phyloP scores from a whole-genome alignment of 208 protist species.

The Acanthamoeba sp. region DNA sequence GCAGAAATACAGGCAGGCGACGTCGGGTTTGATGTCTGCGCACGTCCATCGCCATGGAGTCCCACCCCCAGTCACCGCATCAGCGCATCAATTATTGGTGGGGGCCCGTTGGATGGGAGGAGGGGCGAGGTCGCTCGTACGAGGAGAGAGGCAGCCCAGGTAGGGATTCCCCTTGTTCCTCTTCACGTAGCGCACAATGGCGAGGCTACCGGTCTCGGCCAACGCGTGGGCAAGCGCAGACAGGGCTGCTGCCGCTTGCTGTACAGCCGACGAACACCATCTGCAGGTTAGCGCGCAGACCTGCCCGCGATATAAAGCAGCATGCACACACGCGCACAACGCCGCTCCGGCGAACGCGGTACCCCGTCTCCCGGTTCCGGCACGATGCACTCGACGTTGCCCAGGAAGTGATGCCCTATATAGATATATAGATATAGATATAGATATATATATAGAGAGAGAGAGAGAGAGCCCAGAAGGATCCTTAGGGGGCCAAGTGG shows the following conservation, averaged over 20 bases:
- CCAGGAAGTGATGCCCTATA: conserved; percentile 90
- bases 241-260: conserved; percentile 83
- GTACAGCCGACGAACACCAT: not conserved
- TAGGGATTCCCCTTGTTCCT: conserved; percentile 84
- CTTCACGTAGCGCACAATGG: conserved; percentile 93
- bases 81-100: not conserved
- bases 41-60: not conserved
- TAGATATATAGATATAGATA: no score
- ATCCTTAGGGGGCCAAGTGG: not conserved
- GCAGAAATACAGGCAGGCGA: conserved; percentile 88
- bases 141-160: conserved; percentile 89
- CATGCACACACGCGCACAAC: no score
- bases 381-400: conserved; percentile 88
- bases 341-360: conserved; percentile 74
- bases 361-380: conserved; percentile 88
- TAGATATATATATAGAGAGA: no score
- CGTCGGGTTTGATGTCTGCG: conserved; percentile 82
- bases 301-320: no score
- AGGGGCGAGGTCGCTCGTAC: not conserved
- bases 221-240: conserved; percentile 91
- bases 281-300: no score
- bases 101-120: not conserved
- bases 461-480: no score
- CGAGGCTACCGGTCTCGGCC: conserved; percentile 80
- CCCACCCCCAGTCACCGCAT: not conserved